Evolutionary conservation across 2,329 filamentous ascomycete species (phyloP), one percentile per base, ranked within the genome.

Genomic region (Nakataea oryzae): DNA sequence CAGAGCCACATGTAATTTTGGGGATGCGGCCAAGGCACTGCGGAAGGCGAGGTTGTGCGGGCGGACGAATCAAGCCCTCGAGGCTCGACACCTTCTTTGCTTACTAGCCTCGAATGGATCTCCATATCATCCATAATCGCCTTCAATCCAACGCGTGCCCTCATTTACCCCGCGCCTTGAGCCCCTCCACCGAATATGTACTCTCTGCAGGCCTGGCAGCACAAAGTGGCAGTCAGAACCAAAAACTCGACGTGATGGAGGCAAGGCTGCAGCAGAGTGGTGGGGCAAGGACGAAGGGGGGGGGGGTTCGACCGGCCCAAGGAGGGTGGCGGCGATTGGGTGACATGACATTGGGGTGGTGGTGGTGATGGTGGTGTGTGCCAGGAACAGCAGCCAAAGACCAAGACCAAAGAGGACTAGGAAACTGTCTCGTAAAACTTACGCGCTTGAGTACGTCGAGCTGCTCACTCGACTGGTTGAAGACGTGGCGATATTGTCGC

Each of bases 401-500:
- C 12, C 34, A 14, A 41, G 34, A 41, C 34, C 34, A 14, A 14
- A 41, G 34, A 8, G 34, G 13, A 12, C 34, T 17, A 21, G 34
- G 34, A 50, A 50, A 50, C 21, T 1, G 41, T 24, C 24, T 34
- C 13, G 34, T 59, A 59, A 14, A 14, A 79, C 85, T 73, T 77
- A 88, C 86, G 64, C 77, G 74, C 73, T 84, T 85, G 67, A 88
- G 77, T 47, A 86, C 79, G 73, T 86, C 82, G 62, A 96, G 83
- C 71, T 90, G 87, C 72, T 89, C 86, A 68, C 87, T 84, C 1
- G 91, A 93, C 70, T 93, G 89, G 68, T 88, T 79, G 75, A 93
- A 99, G 17, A 97, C 91, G 61, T 87, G 86, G 60, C 88, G 86
- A 73, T 97, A 99, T 77, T 95, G 91, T 64, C 87, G 84, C 62